Evolutionary conservation across 352 stramenopile genomes (phyloP).

Genomic region (Phytophthora fragariae): DNA sequence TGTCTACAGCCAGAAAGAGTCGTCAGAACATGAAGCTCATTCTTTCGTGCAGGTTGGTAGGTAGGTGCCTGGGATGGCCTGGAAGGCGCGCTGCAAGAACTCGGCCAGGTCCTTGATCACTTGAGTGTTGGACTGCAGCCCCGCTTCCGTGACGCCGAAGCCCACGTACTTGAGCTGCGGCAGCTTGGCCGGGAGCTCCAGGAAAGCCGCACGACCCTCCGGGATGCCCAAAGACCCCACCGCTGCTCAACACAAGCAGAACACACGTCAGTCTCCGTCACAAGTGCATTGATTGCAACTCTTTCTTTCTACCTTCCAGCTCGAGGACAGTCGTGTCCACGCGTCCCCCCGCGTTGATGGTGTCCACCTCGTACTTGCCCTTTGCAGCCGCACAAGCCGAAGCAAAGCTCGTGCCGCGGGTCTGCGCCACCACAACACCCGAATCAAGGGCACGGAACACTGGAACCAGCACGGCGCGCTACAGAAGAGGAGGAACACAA

Average conservation of each 20-base stretch:
- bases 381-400: slow-evolving; percentile 36
- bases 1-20: slow-evolving; percentile 39
- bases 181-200: slow-evolving; percentile 49
- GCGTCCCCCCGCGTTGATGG: slow-evolving; percentile 53
- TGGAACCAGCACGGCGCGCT: slow-evolving; percentile 72
- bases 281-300: background rate
- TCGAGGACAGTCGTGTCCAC: slow-evolving; percentile 52
- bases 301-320: slow-evolving; percentile 31
- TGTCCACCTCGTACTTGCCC: slow-evolving; percentile 75
- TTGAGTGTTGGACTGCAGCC: slow-evolving; percentile 35
- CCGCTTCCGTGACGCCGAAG: slow-evolving; percentile 74
- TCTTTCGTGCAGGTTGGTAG: too few relatives aligned
- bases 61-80: slow-evolving; percentile 42
- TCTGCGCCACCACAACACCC: slow-evolving; percentile 66
- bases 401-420: slow-evolving; percentile 62
- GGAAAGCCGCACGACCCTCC: slow-evolving; percentile 45
- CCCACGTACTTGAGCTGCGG: slow-evolving; percentile 57
- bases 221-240: slow-evolving; percentile 48
- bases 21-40: background rate
- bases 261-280: background rate
- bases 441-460: slow-evolving; percentile 44
- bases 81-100: slow-evolving; percentile 56
- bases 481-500: background rate
- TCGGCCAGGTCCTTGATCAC: slow-evolving; percentile 62
- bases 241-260: background rate